Base-by-base conservation (phyloP, 805 yeast genomes). In the Candida quercuum region DNA sequence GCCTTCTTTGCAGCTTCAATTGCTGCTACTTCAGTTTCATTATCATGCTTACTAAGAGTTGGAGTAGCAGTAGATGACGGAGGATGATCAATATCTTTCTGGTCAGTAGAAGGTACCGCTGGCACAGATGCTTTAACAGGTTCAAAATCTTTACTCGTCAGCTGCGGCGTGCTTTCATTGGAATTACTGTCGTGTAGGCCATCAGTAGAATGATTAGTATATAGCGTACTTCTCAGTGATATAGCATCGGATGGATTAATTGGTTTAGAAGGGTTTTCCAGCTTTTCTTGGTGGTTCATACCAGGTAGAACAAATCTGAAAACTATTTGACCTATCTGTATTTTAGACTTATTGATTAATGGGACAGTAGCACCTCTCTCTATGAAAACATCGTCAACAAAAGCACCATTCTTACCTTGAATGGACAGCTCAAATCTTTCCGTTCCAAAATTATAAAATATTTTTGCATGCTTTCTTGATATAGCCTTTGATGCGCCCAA, bases 371-470 rank as follows among this genome's bases (percentile, higher is more conserved):
- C 79, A 8, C 96, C 97, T 43, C 84, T 77, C 55, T 87, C 96
- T 6, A 93, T 82, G 59, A 91, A 93, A 25, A 69, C 69, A 47
- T 88, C 96, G 59, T 91, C 93, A 4, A 93, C 95, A 67, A 93
- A 93, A 3, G 97, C 97, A 27, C 99, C 99, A 59, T 93, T 93
- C 49, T 96, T 74, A 15, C 99, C 99, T 49, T 89, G 69, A 2
- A 93, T 88, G 8, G 94, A 81, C 32, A 93, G 65, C 60, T 93
- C 99, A 55, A 93, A 93, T 46, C 95, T 65, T 57, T 91, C 98
- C 4, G 94, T 88, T 4, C 96, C 98, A 61, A 93, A 93, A 57
- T 93, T 93, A 66, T 91, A 93, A 58, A 89, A 91, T 13, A 93
- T 91, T 61, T 86, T 89, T 5, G 98, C 99, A 61, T 93, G 99